Percentiles rank a stretch among this genome's conserved stretches.
These are phyloP conservation scores for Lotus japonicus DNA, from an alignment of 306 rosid species.

Conservation along the genomic window DNA sequence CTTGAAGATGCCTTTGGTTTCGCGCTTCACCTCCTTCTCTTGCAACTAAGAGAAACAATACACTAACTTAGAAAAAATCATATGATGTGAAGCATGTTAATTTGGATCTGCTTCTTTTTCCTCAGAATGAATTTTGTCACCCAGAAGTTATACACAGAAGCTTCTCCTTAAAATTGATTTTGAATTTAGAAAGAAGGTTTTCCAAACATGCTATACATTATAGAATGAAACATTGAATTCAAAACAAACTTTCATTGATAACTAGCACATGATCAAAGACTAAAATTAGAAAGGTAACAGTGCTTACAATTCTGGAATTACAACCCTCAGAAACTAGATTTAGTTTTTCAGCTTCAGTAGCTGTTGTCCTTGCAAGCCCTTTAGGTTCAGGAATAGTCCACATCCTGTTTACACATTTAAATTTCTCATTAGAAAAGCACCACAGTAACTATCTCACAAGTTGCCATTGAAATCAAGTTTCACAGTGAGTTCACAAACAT, in stretches of 20 bases:
- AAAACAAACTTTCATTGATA: background rate
- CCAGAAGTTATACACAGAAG: too few relatives aligned
- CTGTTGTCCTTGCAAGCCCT: constrained; percentile 49
- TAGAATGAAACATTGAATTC: background rate
- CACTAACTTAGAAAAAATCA: background rate
- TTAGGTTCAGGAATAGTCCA: constrained; percentile 78
- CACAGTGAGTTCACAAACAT: background rate
- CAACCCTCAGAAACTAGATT: constrained; percentile 83
- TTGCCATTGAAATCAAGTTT: background rate
- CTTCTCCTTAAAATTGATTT: too few relatives aligned
- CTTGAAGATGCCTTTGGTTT: constrained; percentile 44
- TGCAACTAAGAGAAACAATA: constrained; percentile 44
- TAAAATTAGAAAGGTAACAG: background rate
- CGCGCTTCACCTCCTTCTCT: constrained; percentile 74
- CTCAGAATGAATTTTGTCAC: too few relatives aligned
- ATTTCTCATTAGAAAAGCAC: constrained; percentile 4
- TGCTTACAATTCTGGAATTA: constrained; percentile 61
- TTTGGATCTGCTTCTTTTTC: too few relatives aligned
- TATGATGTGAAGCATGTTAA: background rate
- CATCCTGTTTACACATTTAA: constrained; percentile 46
- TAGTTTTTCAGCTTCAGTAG: constrained; percentile 64
- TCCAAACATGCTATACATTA: too few relatives aligned
- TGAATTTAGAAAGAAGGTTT: too few relatives aligned
- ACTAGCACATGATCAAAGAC: background rate
- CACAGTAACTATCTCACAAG: background rate